Evolutionary conservation across 768 basidiomycete genomes (phyloP).

Genomic region (Cyclocybe cylindracea): DNA sequence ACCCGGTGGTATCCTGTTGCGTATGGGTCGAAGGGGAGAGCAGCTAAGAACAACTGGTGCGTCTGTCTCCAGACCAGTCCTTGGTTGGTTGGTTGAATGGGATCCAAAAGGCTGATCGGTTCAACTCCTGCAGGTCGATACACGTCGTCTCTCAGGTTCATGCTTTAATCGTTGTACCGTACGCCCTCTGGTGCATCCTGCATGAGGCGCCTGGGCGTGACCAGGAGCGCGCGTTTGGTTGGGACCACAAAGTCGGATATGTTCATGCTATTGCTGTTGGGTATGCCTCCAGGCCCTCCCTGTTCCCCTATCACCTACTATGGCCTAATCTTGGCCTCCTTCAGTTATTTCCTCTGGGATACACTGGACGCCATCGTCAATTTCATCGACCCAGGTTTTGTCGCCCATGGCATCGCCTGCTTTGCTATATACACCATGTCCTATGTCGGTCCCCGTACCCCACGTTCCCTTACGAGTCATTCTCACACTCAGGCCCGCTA

Average conservation of each 20-base stretch:
- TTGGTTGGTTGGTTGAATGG: neutral
- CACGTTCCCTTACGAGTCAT: neutral
- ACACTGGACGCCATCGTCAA: constrained; percentile 67
- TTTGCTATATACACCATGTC: constrained; percentile 62
- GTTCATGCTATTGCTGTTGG: constrained; percentile 72
- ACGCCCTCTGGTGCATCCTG: constrained; percentile 54
- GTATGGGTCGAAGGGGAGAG: constrained; percentile 47
- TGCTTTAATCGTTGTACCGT: constrained; percentile 64
- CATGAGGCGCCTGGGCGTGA: constrained; percentile 41
- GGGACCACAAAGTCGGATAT: constrained; percentile 57
- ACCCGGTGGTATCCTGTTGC: constrained; percentile 45
- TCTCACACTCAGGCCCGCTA: constrained; percentile 18
- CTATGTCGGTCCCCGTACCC: constrained; percentile 52
- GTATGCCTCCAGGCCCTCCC: constrained; percentile 35
- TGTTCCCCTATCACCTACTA: neutral
- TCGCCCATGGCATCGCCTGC: constrained; percentile 76
- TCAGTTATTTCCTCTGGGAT: constrained; percentile 86
- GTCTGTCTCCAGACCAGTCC: constrained; percentile 13
- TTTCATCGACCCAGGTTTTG: constrained; percentile 71
- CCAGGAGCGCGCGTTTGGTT: constrained; percentile 76
- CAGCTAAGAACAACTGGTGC: constrained; percentile 64
- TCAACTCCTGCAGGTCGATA: constrained; percentile 51
- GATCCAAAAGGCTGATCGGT: neutral
- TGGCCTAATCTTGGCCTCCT: neutral
- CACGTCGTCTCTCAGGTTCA: constrained; percentile 77